Conservation (phyloP, 106 monocot genomes). For the Hemerocallis citrina region DNA sequence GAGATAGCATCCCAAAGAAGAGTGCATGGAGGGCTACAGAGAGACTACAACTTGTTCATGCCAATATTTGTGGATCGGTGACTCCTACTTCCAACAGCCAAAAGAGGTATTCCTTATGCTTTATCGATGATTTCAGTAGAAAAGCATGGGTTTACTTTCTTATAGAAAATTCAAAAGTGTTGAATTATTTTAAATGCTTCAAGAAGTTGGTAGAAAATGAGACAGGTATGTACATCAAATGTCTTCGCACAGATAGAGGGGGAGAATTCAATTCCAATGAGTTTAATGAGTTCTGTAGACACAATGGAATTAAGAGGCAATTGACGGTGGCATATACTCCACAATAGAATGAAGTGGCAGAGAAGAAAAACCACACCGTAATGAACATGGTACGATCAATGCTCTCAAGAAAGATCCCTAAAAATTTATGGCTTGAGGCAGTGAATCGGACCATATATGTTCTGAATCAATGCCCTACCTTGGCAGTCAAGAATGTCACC, state of each 20-base stretch:
- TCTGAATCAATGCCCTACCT: background rate
- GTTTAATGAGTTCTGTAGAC: too few relatives aligned
- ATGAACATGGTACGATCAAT: background rate
- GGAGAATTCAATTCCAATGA: too few relatives aligned
- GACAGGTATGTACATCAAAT: too few relatives aligned
- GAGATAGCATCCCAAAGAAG: background rate
- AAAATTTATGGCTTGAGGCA: background rate
- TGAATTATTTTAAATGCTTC: too few relatives aligned
- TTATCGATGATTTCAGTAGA: constrained; percentile 2
- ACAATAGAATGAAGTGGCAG: too few relatives aligned
- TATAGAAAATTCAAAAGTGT: too few relatives aligned
- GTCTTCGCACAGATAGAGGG: too few relatives aligned
- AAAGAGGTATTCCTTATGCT: background rate
- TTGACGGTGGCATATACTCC: too few relatives aligned
- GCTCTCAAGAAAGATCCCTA: background rate
- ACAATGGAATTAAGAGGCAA: too few relatives aligned
- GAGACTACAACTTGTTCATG: background rate
- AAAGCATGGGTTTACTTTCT: background rate
- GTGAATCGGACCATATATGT: background rate
- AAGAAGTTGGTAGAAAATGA: too few relatives aligned
- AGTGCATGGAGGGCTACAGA: background rate
- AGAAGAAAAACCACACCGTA: too few relatives aligned
- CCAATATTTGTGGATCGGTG: background rate
- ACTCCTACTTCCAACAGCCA: background rate
- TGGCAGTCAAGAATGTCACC: background rate